Base-by-base conservation (phyloP, 208 protist genomes). In the Trypanosoma cruzi region DNA sequence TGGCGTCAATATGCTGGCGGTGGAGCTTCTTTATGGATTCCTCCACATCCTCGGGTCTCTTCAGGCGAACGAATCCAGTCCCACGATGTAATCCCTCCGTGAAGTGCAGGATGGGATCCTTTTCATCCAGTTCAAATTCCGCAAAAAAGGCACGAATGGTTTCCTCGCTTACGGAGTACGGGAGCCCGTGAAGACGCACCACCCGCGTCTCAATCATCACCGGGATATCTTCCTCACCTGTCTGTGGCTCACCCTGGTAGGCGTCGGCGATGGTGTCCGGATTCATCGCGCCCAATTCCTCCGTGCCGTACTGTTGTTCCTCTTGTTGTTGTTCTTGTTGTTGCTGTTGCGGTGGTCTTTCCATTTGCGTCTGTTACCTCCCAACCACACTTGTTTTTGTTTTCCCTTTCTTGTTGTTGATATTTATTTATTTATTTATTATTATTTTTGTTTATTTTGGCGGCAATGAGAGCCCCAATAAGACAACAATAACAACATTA, bases 121-220 rank as follows among this genome's bases (percentile, higher is more conserved):
- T 48, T 2, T 68, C 65, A 42, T 52, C 59, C 24, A 89, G 22
- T 22, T 68, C 64, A 57, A 81, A 80, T 16, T 62, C 74, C 4
- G 32, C 36, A 73, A 89, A 89, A 61, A 85, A 84, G 20, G 46
- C 53, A 31, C 71, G 68, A 26, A 89, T 71, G 26, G 80, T 52
- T 42, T 74, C 56, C 28, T 72, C 64, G 20, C 66, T 79, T 10
- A 79, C 70, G 46, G 68, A 60, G 52, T 81, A 84, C 18, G 84
- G 83, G 2, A 86, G 69, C 3, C 84, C 84, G 31, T 75, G 65
- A 34, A 86, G 58, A 26, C 70, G 74, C 7, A 89, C n/a, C 11
- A 85, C 69, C 3, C 48, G 22, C 10, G 65, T 48, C 7, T 28
- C 49, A n/a, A 54, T 28, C 5, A 44, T 4, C 11, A 20, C 3